phyloP scores from a whole-genome alignment of 2,329 filamentous ascomycete species.

The Phaeosphaeriaceae sp. region DNA sequence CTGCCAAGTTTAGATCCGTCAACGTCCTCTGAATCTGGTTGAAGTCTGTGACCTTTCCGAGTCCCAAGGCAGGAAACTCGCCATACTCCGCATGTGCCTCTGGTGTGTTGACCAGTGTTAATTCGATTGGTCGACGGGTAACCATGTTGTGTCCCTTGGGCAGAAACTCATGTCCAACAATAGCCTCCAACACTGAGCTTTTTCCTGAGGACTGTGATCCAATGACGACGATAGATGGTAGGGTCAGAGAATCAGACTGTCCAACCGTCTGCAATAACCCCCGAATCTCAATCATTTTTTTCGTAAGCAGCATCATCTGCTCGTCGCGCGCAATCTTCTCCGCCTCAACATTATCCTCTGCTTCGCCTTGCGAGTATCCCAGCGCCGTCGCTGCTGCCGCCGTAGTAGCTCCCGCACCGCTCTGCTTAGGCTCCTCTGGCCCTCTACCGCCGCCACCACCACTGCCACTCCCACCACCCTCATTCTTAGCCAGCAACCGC shows the following conservation, averaged over 20 bases:
- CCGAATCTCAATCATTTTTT: conserved; percentile 99
- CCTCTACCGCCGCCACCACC: conserved; percentile 49
- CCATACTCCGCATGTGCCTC: conserved; percentile 87
- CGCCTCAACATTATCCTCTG: conserved; percentile 67
- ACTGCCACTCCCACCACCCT: conserved; percentile 45
- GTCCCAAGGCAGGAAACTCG: conserved; percentile 89
- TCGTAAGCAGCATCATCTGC: conserved; percentile 99
- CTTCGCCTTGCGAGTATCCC: conserved; percentile 73
- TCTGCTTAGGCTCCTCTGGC: conserved; percentile 60
- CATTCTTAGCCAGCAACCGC: conserved; percentile 63
- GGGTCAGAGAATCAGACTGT: conserved; percentile 83
- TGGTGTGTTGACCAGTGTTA: conserved; percentile 94
- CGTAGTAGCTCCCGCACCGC: conserved; percentile 60
- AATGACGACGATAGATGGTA: conserved; percentile 98
- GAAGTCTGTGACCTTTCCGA: conserved; percentile 92
- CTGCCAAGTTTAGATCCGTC: conserved; percentile 92
- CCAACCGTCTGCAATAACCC: conserved; percentile 90
- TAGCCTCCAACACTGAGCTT: conserved; percentile 94
- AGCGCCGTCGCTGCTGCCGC: conserved; percentile 80
- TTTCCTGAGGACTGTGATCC: conserved; percentile 98
- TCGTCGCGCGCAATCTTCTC: conserved; percentile 82
- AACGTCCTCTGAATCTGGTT: conserved; percentile 88
- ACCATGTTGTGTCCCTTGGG: conserved; percentile 99
- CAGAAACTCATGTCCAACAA: conserved; percentile 96
- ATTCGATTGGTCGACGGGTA: conserved; percentile 90